Evolutionary conservation across 169 alveolate genomes (phyloP).

Genomic region (Eimeria sp.): DNA sequence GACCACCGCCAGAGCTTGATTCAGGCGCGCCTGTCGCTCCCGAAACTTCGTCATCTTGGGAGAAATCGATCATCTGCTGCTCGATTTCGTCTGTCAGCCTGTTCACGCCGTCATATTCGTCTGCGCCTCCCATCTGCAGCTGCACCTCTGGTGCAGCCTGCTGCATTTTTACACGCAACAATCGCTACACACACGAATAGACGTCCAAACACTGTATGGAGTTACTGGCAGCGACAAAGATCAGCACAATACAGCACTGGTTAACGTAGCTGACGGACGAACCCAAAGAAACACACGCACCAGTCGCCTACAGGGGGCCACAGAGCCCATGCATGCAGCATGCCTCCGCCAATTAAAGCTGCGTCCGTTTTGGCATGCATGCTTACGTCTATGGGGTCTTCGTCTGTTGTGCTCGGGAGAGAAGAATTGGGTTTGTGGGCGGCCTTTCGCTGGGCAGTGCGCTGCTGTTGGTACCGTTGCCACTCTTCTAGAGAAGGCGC

Average conservation of each 20-base stretch:
- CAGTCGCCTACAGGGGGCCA: not conserved
- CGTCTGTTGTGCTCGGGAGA: not conserved
- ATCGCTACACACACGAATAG: not conserved
- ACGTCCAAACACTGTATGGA: not conserved
- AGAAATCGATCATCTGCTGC: slow-evolving; percentile 20
- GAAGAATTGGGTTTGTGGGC: not conserved
- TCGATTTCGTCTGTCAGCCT: slow-evolving; percentile 25
- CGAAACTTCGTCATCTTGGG: not conserved
- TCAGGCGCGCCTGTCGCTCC: not conserved
- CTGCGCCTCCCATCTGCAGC: not conserved
- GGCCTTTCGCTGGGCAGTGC: not conserved
- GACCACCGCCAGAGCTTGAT: not conserved
- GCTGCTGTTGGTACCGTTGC: slow-evolving; percentile 60
- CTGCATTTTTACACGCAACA: not conserved
- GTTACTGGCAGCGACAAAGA: not conserved
- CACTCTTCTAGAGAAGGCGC: slow-evolving; percentile 64
- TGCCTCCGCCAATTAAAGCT: not conserved
- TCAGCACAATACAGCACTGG: not conserved
- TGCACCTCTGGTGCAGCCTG: slow-evolving; percentile 31
- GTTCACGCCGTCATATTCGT: slow-evolving; percentile 32
- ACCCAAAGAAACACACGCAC: not conserved
- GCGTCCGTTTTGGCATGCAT: not conserved
- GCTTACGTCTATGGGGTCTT: slow-evolving; percentile 19
- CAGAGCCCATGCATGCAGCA: not conserved
- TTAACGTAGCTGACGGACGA: not conserved